Evolutionary conservation across 2,329 filamentous ascomycete genomes (phyloP).

Genomic region (Rutstroemia sydowiana): DNA sequence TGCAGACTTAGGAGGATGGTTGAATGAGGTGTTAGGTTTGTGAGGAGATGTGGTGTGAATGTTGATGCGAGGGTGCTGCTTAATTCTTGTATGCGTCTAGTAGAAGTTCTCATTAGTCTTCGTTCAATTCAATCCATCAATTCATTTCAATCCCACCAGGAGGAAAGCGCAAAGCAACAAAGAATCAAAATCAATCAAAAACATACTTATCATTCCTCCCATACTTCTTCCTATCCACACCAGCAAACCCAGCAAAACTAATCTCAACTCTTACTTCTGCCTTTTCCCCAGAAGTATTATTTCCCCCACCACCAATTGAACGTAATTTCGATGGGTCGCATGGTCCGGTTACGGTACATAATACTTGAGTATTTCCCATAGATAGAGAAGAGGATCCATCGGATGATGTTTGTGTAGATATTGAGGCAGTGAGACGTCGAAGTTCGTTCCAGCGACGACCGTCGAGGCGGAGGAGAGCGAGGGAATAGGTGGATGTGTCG

Average conservation of each 20-base stretch:
- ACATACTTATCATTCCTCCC: slow-evolving; percentile 71
- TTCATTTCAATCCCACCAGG: neutral
- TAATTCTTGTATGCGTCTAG: slow-evolving; percentile 72
- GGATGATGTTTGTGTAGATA: slow-evolving; percentile 84
- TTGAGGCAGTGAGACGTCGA: slow-evolving; percentile 77
- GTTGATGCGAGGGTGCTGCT: slow-evolving; percentile 71
- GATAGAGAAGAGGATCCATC: slow-evolving; percentile 92
- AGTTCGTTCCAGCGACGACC: slow-evolving; percentile 96
- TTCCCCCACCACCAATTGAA: slow-evolving; percentile 37
- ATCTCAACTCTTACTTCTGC: slow-evolving; percentile 76
- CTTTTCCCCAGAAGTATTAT: slow-evolving; percentile 33
- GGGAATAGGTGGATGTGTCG: slow-evolving; percentile 84
- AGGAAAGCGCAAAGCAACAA: neutral
- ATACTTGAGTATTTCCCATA: slow-evolving; percentile 95
- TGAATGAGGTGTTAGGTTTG: slow-evolving; percentile 81
- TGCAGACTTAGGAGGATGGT: slow-evolving; percentile 79
- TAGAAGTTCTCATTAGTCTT: too few relatives aligned
- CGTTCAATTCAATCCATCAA: neutral
- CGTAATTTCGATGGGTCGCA: slow-evolving; percentile 48
- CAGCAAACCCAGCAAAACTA: slow-evolving; percentile 79
- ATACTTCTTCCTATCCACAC: slow-evolving; percentile 73
- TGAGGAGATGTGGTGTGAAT: slow-evolving; percentile 72
- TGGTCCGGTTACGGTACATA: slow-evolving; percentile 85
- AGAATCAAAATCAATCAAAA: neutral
- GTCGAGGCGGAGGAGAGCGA: slow-evolving; percentile 76